Percentiles rank a stretch among this genome's conserved stretches.
Conservation (phyloP, 176 grass and related monocot species). For the Raddia guianensis region DNA sequence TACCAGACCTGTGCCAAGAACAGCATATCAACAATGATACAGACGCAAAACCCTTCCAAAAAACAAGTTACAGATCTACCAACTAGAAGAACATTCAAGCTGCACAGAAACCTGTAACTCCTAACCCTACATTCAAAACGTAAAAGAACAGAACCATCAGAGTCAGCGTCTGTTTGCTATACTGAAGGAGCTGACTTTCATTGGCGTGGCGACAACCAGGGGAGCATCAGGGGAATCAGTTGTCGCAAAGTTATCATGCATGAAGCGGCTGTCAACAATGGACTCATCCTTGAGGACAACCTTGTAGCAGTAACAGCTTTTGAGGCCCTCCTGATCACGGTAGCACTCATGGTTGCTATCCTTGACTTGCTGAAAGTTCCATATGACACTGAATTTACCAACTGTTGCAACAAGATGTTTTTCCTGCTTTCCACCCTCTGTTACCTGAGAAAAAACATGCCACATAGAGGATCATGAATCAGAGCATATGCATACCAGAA, state of each 20-base stretch:
- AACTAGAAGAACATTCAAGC: background rate
- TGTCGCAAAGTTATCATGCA: constrained; percentile 81
- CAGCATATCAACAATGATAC: background rate
- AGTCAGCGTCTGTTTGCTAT: constrained; percentile 40
- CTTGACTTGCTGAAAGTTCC: constrained; percentile 88
- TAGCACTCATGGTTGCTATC: constrained; percentile 87
- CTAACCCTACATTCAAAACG: background rate
- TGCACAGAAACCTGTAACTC: constrained; percentile 14
- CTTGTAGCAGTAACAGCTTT: constrained; percentile 98
- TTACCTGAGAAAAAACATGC: constrained; percentile 58
- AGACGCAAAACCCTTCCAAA: background rate
- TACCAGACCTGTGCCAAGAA: background rate
- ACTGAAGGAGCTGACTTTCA: constrained; percentile 86
- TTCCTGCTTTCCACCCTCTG: constrained; percentile 80
- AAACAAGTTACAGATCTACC: background rate
- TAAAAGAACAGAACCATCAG: background rate
- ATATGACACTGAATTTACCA: constrained; percentile 89
- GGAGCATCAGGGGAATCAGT: constrained; percentile 74
- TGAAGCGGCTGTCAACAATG: constrained; percentile 88
- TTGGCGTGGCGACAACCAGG: constrained; percentile 78
- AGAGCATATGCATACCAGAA: background rate
- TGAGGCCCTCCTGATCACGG: constrained; percentile 80
- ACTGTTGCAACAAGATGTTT: constrained; percentile 80
- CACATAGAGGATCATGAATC: background rate
- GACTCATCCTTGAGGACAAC: constrained; percentile 84